Evolutionary conservation across 2,329 filamentous ascomycete species (phyloP).

Genomic region (Colletotrichum sp.): DNA sequence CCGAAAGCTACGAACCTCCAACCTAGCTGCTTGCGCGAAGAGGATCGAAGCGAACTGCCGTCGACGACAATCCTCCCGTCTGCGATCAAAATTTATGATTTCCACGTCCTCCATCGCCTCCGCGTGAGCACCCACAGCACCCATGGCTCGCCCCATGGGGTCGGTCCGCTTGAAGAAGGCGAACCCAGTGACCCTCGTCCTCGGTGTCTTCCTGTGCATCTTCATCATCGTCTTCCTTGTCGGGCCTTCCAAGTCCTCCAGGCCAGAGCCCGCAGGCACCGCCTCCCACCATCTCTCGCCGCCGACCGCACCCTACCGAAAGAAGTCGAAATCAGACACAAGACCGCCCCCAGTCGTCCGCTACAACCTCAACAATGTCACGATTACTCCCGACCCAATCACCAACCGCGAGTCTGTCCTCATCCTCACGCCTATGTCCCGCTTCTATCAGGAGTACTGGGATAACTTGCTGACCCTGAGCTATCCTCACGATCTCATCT

Average conservation of each 20-base stretch:
- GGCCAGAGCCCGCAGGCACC: constrained; percentile 49
- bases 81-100: constrained; percentile 17
- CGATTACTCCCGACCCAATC: constrained; percentile 76
- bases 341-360: constrained; percentile 84
- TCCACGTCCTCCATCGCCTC: constrained; percentile 23
- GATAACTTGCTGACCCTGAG: constrained; percentile 83
- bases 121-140: constrained; percentile 18
- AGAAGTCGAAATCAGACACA: constrained; percentile 55
- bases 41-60: background rate
- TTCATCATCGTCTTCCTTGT: constrained; percentile 71
- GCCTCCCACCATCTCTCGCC: constrained; percentile 49
- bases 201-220: constrained; percentile 75
- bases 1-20: background rate
- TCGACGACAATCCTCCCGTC: background rate
- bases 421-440: constrained; percentile 89
- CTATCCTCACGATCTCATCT: constrained; percentile 95
- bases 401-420: constrained; percentile 85
- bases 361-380: constrained; percentile 96
- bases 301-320: constrained; percentile 48
- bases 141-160: constrained; percentile 65
- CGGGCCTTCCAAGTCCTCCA: constrained; percentile 54
- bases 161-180: constrained; percentile 78
- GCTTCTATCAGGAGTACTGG: constrained; percentile 96
- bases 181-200: constrained; percentile 75
- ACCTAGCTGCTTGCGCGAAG: background rate